Percentiles rank a stretch among this genome's conserved stretches.
Conservation (phyloP, 2,329 filamentous ascomycete genomes). For the Epichloe gansuensis region DNA sequence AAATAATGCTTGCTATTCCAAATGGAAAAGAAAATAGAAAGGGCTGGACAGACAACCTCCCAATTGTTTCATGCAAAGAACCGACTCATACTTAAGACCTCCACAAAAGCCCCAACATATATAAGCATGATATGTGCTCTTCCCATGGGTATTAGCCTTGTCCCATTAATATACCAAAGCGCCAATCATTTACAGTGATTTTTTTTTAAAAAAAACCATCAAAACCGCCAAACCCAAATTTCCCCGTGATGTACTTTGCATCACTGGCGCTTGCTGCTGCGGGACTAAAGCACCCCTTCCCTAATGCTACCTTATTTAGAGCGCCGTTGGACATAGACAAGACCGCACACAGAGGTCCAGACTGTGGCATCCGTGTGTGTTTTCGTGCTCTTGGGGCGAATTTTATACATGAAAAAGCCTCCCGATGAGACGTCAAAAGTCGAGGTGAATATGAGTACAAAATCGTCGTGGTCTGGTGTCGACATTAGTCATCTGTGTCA, state of each 20-base stretch:
- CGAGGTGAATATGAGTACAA: not conserved
- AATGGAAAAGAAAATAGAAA: not conserved
- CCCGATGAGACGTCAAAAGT: not conserved
- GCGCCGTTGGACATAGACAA: not conserved
- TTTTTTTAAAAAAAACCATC: not conserved
- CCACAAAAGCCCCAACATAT: not conserved
- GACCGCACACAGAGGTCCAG: not conserved
- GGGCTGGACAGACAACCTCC: not conserved
- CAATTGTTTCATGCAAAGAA: not conserved
- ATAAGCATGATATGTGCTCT: not conserved
- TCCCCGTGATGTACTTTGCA: not conserved
- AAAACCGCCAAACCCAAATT: not conserved
- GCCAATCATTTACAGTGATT: slow-evolving; percentile 4
- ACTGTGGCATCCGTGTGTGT: not conserved
- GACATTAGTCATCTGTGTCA: slow-evolving; percentile 6
- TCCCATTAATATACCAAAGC: slow-evolving; percentile 1
- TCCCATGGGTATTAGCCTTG: slow-evolving; percentile 4
- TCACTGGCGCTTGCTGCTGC: not conserved
- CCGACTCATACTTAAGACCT: not conserved
- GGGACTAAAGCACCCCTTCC: not conserved
- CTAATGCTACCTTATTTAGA: not conserved
- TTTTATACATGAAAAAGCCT: not conserved
- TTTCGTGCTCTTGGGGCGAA: not conserved
- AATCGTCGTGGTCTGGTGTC: not conserved
- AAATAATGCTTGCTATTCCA: not conserved